A percentile compares a stretch with the other conserved stretches of the same genome.
These are phyloP conservation scores for Nasturtium officinale DNA, from an alignment of 345 rosid genomes.

Conservation along the genomic window DNA sequence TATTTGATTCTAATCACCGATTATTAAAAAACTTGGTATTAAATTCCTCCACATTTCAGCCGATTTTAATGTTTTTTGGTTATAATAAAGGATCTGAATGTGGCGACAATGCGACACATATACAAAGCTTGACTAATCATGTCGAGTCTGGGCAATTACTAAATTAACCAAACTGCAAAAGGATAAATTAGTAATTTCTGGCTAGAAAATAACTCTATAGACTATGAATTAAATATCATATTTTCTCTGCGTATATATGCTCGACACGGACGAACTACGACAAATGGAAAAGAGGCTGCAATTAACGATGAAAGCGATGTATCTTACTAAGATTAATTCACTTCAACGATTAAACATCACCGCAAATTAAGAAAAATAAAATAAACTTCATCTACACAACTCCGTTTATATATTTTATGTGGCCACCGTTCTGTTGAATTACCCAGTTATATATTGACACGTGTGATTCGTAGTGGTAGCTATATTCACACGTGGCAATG, in stretches of 20 bases:
- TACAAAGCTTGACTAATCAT: slow-evolving; percentile 46
- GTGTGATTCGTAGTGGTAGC: slow-evolving; percentile 15
- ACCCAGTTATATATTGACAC: slow-evolving; percentile 5
- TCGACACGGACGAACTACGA: slow-evolving; percentile 38
- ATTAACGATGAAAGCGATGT: slow-evolving; percentile 33
- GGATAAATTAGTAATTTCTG: slow-evolving; percentile 32
- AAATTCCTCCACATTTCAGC: slow-evolving; percentile 36
- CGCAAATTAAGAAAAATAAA: background rate
- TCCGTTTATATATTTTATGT: background rate
- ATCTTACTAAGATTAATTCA: background rate
- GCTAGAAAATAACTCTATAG: background rate
- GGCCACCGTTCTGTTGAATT: slow-evolving; percentile 1
- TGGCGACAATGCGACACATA: slow-evolving; percentile 45
- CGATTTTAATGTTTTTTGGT: slow-evolving; percentile 39
- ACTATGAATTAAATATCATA: slow-evolving; percentile 7
- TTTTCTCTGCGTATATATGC: background rate
- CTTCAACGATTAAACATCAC: slow-evolving; percentile 13
- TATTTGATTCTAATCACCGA: background rate
- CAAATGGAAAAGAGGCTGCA: slow-evolving; percentile 28
- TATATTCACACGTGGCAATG: slow-evolving; percentile 19
- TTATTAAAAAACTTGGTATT: background rate
- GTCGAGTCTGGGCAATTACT: slow-evolving; percentile 40
- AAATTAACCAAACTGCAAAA: slow-evolving; percentile 23
- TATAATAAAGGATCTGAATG: slow-evolving; percentile 26
- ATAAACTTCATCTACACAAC: background rate